Percentiles rank a stretch among this genome's conserved stretches.
phyloP scores from a whole-genome alignment of 148 eudicot genomes.

The Vaccinium darrowii region DNA sequence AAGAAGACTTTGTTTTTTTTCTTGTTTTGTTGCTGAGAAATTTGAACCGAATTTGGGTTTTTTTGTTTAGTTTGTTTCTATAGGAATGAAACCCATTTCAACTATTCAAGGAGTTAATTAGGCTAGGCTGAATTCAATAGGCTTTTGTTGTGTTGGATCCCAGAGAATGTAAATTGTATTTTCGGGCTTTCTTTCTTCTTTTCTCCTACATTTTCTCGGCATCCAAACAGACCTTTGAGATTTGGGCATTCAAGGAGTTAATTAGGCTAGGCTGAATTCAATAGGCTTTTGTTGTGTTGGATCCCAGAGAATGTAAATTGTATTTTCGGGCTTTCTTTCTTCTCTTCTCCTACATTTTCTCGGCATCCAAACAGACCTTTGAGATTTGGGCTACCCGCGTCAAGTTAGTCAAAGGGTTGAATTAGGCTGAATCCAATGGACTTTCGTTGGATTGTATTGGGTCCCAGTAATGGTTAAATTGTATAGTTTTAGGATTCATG shows the following conservation, averaged over 20 bases:
- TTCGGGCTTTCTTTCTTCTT: neutral
- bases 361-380: neutral
- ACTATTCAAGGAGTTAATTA: slow-evolving; percentile 18
- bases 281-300: slow-evolving; percentile 11
- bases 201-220: neutral
- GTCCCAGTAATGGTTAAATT: neutral
- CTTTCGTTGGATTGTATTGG: neutral
- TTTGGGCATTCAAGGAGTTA: slow-evolving; percentile 18
- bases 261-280: neutral
- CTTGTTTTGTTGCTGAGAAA: neutral
- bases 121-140: neutral
- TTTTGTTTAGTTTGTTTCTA: neutral
- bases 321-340: neutral
- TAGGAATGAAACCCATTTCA: neutral
- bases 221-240: neutral
- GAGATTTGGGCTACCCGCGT: neutral
- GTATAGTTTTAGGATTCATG: neutral
- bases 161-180: neutral
- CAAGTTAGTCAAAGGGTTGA: neutral
- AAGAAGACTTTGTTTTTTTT: neutral
- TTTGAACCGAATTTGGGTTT: neutral
- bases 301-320: neutral
- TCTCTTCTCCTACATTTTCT: neutral
- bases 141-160: slow-evolving; percentile 11
- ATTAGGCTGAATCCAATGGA: neutral